Base-by-base conservation (phyloP, 495 filamentous ascomycete species). In the Aspergillus ellipticus region DNA sequence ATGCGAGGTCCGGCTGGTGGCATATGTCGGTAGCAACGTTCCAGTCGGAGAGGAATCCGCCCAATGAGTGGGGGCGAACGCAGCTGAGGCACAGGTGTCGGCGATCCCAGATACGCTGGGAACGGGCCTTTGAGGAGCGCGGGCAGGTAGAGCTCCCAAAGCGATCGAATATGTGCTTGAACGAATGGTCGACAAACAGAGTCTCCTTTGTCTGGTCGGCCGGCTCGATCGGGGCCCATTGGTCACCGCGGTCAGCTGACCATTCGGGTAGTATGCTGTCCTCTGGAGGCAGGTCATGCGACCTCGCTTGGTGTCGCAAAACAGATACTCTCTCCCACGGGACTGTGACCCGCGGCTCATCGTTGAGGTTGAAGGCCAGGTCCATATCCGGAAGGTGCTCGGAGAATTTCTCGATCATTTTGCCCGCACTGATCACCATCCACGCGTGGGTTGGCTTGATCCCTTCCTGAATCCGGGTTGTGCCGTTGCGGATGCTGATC, bases 331-430 rank as follows among this genome's bases (percentile, higher is more conserved):
- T 80, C 51, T 85, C 79, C 78, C 84, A 88, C 3, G 89, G 85
- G 0, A 89, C 82, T 2, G 90, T 76, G 5, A 92, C 80, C 13
- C 89, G 78, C n/a, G 89, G 88, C 58, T 89, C 81, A 59, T 92
- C 87, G 42, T 89, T 82, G 21, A 90, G 62, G 65, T 94, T 95
- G 71, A 95, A 85, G 0, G 87, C 85, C 33, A 95, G 70, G 55
- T 90, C 86, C 88, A 95, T 89, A 50, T 89, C 81, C 1, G 89
- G 89, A 5, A 95, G 77, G 59, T 86, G 76, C 55, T 86, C 60
- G n/a, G 79, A 76, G 53, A 92, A 93, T 1, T 78, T 71, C 33
- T 84, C 75, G 41, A 92, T 85, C 74, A 90, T 84, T 0, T 79
- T 71, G 13, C 78, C 77, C 24, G 89, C 79, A 31, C 80, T 82